Evolutionary conservation across 2,329 filamentous ascomycete genomes (phyloP).

Genomic region (Annulohypoxylon truncatum): DNA sequence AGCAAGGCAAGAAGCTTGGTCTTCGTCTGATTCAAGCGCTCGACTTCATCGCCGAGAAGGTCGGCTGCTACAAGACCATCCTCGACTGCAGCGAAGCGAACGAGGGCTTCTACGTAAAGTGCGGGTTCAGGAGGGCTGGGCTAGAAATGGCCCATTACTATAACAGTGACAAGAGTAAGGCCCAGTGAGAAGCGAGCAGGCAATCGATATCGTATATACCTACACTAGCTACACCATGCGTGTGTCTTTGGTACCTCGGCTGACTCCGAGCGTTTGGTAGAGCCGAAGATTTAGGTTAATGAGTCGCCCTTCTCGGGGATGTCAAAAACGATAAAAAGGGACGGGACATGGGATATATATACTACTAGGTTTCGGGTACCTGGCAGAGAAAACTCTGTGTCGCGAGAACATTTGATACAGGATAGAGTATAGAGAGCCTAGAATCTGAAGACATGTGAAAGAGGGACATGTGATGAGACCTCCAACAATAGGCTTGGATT

Average conservation of each 20-base stretch:
- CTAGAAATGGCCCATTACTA: constrained; percentile 98
- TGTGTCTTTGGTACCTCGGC: constrained; percentile 25
- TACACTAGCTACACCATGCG: background rate
- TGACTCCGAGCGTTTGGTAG: constrained; percentile 24
- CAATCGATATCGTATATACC: constrained; percentile 6
- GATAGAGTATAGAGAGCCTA: constrained; percentile 34
- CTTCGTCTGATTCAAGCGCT: constrained; percentile 93
- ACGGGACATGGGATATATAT: constrained; percentile 21
- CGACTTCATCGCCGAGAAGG: constrained; percentile 85
- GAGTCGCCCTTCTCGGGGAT: constrained; percentile 10
- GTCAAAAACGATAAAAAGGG: constrained; percentile 13
- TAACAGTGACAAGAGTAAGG: constrained; percentile 66
- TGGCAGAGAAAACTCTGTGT: constrained; percentile 9
- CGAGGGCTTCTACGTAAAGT: constrained; percentile 98
- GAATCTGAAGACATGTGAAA: constrained; percentile 38
- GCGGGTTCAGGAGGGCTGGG: constrained; percentile 90
- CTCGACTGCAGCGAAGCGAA: constrained; percentile 96
- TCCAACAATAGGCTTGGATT: constrained; percentile 28
- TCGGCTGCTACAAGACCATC: constrained; percentile 97
- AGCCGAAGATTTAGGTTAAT: constrained; percentile 35
- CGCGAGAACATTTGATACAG: constrained; percentile 15
- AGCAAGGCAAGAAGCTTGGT: constrained; percentile 97
- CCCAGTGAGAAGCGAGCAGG: constrained; percentile 37
- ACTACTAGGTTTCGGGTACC: constrained; percentile 36
- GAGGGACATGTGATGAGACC: constrained; percentile 15